A percentile compares a stretch with the other conserved stretches of the same genome.
These are phyloP conservation scores for Acacia concinna DNA, from an alignment of 331 rosid species.

Conservation along the genomic window DNA sequence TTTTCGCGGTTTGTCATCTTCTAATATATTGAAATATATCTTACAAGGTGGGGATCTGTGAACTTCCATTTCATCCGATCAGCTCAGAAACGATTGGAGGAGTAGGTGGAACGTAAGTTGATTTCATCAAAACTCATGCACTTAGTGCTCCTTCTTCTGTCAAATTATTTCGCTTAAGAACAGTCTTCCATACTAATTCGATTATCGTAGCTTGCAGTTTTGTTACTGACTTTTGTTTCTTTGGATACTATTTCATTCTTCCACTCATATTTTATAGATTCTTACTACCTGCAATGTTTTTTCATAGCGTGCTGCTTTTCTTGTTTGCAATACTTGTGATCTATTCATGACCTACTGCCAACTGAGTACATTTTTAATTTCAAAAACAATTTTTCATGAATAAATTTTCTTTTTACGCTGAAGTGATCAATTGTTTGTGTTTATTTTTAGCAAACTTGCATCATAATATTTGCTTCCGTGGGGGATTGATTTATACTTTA, in stretches of 20 bases:
- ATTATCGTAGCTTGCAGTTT: neutral
- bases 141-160: slow-evolving; percentile 20
- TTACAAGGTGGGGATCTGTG: slow-evolving; percentile 84
- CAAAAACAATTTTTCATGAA: neutral
- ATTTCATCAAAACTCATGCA: neutral
- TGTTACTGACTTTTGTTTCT: slow-evolving; percentile 1
- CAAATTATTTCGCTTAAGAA: neutral
- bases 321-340: slow-evolving; percentile 3
- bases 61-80: slow-evolving; percentile 87
- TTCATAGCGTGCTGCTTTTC: neutral
- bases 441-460: slow-evolving; percentile 1
- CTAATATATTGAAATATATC: slow-evolving; percentile 26
- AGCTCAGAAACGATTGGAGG: slow-evolving; percentile 92
- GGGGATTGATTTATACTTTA: slow-evolving; percentile 6
- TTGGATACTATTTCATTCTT: neutral
- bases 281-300: neutral
- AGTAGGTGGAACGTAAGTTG: slow-evolving; percentile 96
- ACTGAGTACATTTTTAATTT: neutral
- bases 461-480: neutral
- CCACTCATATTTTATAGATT: slow-evolving; percentile 2
- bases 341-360: neutral
- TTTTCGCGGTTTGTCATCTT: slow-evolving; percentile 11
- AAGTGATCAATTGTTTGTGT: neutral
- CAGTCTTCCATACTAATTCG: slow-evolving; percentile 17
- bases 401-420: neutral